phyloP scores from a whole-genome alignment of 345 rosid genomes.

The Diplotaxis tenuifolia region DNA sequence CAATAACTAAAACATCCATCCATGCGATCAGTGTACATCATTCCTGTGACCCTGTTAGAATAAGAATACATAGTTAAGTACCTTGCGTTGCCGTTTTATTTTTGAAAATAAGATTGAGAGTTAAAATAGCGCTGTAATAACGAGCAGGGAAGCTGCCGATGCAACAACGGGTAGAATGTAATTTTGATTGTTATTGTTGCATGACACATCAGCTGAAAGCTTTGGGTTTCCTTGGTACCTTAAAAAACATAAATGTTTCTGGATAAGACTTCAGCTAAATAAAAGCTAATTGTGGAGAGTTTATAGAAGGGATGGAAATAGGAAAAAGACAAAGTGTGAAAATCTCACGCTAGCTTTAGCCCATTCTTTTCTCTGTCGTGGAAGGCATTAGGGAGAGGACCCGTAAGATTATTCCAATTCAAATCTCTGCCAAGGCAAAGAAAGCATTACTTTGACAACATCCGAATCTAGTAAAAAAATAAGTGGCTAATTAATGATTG shows the following conservation, averaged over 20 bases:
- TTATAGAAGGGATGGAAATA: no score
- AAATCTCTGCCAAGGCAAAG: slow-evolving; percentile 32
- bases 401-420: slow-evolving; percentile 38
- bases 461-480: neutral
- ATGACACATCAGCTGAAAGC: slow-evolving; percentile 24
- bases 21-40: no score
- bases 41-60: no score
- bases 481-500: neutral
- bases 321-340: neutral
- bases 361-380: slow-evolving; percentile 20
- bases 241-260: neutral
- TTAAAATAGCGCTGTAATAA: slow-evolving; percentile 1
- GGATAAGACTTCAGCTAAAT: neutral
- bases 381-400: slow-evolving; percentile 35
- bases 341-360: slow-evolving; percentile 31
- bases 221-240: slow-evolving; percentile 39
- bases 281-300: neutral
- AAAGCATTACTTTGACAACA: neutral
- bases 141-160: slow-evolving; percentile 18
- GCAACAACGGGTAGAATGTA: slow-evolving; percentile 29
- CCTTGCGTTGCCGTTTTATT: slow-evolving; percentile 15
- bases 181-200: slow-evolving; percentile 12
- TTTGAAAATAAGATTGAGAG: slow-evolving; percentile 14
- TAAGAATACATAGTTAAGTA: neutral
- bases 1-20: no score